phyloP scores from a whole-genome alignment of 1,284 basidiomycete genomes.

The Gomphus bonarii region DNA sequence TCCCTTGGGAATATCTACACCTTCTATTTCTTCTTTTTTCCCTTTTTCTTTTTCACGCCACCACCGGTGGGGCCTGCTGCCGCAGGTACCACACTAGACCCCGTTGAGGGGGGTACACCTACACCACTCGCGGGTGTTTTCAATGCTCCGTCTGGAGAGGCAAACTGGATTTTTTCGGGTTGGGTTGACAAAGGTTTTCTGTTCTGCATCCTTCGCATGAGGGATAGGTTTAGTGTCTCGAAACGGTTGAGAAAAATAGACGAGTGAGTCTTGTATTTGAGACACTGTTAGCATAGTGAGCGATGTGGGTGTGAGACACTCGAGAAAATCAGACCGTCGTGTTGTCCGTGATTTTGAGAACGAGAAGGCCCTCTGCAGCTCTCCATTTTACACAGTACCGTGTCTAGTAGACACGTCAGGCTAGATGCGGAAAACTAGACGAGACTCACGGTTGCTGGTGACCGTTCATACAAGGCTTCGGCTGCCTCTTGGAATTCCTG shows the following conservation, averaged over 20 bases:
- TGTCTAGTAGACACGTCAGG: slow-evolving; percentile 36
- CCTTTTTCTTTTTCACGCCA: slow-evolving; percentile 10
- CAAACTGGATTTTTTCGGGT: slow-evolving; percentile 6
- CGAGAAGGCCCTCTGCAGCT: slow-evolving; percentile 69
- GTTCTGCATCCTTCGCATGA: slow-evolving; percentile 80
- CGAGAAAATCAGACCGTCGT: slow-evolving; percentile 40
- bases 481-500: slow-evolving; percentile 80
- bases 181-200: slow-evolving; percentile 22
- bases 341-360: slow-evolving; percentile 88
- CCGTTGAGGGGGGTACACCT: background rate
- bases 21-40: slow-evolving; percentile 11
- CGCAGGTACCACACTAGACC: background rate
- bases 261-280: slow-evolving; percentile 91
- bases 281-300: slow-evolving; percentile 45
- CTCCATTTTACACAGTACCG: slow-evolving; percentile 87
- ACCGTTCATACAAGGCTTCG: slow-evolving; percentile 68
- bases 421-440: background rate
- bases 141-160: background rate
- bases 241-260: slow-evolving; percentile 92
- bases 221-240: slow-evolving; percentile 75
- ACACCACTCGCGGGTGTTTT: background rate
- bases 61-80: background rate
- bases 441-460: slow-evolving; percentile 58
- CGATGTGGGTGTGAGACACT: background rate
- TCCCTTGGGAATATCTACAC: background rate